Evolutionary conservation across 2,329 filamentous ascomycete genomes (phyloP).

Genomic region (Chaetomiaceae sp.): DNA sequence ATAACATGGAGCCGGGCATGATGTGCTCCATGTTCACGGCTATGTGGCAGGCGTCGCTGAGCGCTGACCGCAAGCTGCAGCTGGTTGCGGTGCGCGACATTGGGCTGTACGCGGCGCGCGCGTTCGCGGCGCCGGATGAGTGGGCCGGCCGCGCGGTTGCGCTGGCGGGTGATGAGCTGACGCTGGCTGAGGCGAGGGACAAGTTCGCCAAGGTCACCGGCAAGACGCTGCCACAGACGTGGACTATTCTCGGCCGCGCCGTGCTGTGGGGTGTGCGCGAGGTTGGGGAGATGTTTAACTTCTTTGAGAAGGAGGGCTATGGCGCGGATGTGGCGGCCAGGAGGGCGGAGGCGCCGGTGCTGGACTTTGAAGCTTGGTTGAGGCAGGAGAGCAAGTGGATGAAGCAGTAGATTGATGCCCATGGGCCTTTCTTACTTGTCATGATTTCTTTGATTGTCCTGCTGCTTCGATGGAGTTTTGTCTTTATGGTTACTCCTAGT

Average conservation of each 20-base stretch:
- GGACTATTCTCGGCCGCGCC: slow-evolving; percentile 26
- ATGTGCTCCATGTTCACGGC: slow-evolving; percentile 30
- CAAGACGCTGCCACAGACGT: slow-evolving; percentile 30
- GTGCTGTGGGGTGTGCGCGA: slow-evolving; percentile 28
- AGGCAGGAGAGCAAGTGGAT: slow-evolving; percentile 30
- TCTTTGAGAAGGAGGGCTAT: slow-evolving; percentile 36
- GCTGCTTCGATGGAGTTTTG: background rate
- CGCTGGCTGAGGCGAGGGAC: slow-evolving; percentile 28
- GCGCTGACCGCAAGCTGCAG: slow-evolving; percentile 30
- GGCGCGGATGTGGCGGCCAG: slow-evolving; percentile 32
- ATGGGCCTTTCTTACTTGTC: background rate
- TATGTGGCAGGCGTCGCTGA: slow-evolving; percentile 27
- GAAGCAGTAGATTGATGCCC: background rate
- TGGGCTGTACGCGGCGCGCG: slow-evolving; percentile 32
- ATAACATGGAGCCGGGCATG: slow-evolving; percentile 33
- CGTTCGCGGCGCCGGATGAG: slow-evolving; percentile 24
- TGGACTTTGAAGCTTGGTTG: slow-evolving; percentile 35
- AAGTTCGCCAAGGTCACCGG: slow-evolving; percentile 26
- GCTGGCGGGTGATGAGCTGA: slow-evolving; percentile 31
- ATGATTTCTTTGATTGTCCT: background rate
- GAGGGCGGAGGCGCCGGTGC: slow-evolving; percentile 27
- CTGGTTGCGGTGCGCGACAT: slow-evolving; percentile 35
- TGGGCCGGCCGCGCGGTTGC: slow-evolving; percentile 30
- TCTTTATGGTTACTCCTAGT: too few species aligned
- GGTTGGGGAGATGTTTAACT: slow-evolving; percentile 32